These are phyloP conservation scores for Syzygium oleosum DNA, from an alignment of 345 rosid genomes.

Conservation along the genomic window DNA sequence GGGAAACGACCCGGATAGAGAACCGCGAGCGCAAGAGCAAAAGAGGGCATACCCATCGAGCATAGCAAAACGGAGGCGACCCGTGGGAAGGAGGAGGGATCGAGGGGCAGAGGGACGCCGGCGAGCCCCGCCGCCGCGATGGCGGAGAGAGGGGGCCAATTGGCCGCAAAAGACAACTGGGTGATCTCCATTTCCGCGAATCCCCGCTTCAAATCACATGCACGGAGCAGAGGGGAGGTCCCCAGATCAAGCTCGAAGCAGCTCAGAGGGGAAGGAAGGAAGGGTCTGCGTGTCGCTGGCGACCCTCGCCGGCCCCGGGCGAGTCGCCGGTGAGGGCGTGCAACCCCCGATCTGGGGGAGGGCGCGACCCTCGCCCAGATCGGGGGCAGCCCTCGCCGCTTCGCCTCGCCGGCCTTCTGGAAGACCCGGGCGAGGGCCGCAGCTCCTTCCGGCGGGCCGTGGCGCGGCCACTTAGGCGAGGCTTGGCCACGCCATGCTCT, in stretches of 20 bases:
- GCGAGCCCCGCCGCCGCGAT: slow-evolving; percentile 53
- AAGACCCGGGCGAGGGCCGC: no score
- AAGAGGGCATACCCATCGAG: slow-evolving; percentile 48
- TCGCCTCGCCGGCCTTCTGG: no score
- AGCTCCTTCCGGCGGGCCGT: no score
- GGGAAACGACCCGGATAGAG: background rate
- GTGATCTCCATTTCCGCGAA: slow-evolving; percentile 26
- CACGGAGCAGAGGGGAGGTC: background rate
- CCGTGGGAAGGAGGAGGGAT: slow-evolving; percentile 12
- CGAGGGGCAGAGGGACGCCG: slow-evolving; percentile 15
- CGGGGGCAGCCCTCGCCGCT: no score
- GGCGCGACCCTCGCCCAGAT: no score
- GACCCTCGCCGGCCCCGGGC: no score
- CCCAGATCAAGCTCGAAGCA: background rate
- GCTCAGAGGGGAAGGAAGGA: background rate
- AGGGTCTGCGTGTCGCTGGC: no score
- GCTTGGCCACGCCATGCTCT: no score
- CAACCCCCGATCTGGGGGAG: no score
- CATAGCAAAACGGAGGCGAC: slow-evolving; percentile 35
- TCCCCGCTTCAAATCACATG: background rate
- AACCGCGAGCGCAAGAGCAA: background rate
- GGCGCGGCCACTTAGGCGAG: no score
- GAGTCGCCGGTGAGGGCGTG: no score
- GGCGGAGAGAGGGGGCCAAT: slow-evolving; percentile 49
- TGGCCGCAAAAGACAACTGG: slow-evolving; percentile 38